phyloP scores from a whole-genome alignment of 2,329 filamentous ascomycete genomes.

The Scedosporium dehoogii region DNA sequence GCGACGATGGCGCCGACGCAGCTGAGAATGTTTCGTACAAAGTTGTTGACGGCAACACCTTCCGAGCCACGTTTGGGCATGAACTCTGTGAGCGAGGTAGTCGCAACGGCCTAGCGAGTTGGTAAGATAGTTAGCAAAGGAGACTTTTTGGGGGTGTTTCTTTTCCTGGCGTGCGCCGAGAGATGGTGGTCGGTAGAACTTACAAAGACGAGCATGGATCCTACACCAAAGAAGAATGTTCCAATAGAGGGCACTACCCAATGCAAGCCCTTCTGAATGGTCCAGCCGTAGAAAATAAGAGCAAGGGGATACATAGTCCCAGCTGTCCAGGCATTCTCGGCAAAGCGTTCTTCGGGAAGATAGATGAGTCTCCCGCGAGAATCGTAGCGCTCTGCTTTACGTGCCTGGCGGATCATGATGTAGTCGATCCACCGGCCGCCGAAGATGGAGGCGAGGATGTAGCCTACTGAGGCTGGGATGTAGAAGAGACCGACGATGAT shows the following conservation, averaged over 20 bases:
- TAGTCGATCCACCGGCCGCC: constrained; percentile 70
- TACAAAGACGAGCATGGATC: constrained; percentile 72
- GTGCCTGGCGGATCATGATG: constrained; percentile 71
- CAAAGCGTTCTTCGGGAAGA: constrained; percentile 71
- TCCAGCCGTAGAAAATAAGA: constrained; percentile 72
- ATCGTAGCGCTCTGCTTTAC: constrained; percentile 59
- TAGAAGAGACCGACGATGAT: constrained; percentile 68
- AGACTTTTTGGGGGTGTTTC: not conserved
- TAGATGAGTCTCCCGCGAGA: constrained; percentile 55
- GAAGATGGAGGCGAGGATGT: constrained; percentile 56
- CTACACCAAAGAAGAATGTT: constrained; percentile 65
- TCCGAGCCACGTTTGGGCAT: constrained; percentile 61
- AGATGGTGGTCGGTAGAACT: constrained; percentile 10
- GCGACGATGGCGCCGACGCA: constrained; percentile 62
- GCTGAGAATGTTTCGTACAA: constrained; percentile 67
- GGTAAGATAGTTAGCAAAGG: constrained; percentile 8
- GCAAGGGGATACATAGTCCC: constrained; percentile 60
- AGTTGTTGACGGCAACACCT: constrained; percentile 74
- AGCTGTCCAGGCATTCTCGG: constrained; percentile 71
- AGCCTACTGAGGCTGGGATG: constrained; percentile 65
- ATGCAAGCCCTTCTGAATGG: constrained; percentile 51
- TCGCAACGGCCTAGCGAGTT: constrained; percentile 41
- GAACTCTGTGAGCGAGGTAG: constrained; percentile 80
- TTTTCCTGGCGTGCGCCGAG: not conserved
- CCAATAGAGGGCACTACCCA: constrained; percentile 55